Evolutionary conservation across 1,139 yeast genomes (phyloP).

Genomic region (Debaryomycetaceae sp.): DNA sequence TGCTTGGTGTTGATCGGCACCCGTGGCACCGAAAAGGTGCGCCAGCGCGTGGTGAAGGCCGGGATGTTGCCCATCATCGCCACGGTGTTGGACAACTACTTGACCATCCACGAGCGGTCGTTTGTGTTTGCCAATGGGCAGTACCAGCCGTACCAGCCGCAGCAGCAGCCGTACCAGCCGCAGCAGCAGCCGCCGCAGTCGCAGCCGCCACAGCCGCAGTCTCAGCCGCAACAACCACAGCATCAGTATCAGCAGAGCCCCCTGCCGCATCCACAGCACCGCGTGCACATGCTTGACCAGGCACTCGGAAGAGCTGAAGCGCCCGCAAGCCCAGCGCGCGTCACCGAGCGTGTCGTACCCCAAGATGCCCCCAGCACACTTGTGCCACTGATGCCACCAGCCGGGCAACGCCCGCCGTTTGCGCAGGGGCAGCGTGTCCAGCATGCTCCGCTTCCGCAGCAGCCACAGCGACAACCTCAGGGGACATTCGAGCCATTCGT

Average conservation of each 20-base stretch:
- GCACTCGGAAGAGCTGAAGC: too few species aligned
- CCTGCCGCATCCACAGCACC: too few species aligned
- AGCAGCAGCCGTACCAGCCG: not conserved
- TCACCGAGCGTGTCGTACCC: too few species aligned
- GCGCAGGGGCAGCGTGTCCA: too few species aligned
- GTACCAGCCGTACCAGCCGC: slow-evolving; percentile 4
- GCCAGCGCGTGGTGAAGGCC: slow-evolving; percentile 85
- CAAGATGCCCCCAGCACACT: too few species aligned
- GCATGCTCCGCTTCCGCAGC: not conserved
- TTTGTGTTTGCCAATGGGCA: slow-evolving; percentile 27
- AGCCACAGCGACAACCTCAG: not conserved
- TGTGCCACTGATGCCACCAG: too few species aligned
- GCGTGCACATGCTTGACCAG: not conserved
- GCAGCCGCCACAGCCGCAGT: slow-evolving; percentile 3
- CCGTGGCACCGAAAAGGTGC: slow-evolving; percentile 80
- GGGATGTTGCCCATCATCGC: slow-evolving; percentile 90
- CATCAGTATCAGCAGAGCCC: too few species aligned
- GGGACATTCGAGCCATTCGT: slow-evolving; percentile 1
- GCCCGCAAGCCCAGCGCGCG: too few species aligned
- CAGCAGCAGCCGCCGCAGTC: slow-evolving; percentile 1
- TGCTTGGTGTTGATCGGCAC: slow-evolving; percentile 89
- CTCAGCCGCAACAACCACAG: slow-evolving; percentile 4
- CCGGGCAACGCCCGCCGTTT: too few species aligned
- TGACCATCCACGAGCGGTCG: slow-evolving; percentile 40
- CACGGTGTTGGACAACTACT: slow-evolving; percentile 83